phyloP scores from a whole-genome alignment of 2,329 filamentous ascomycete species.

The Bertia moriformis region DNA sequence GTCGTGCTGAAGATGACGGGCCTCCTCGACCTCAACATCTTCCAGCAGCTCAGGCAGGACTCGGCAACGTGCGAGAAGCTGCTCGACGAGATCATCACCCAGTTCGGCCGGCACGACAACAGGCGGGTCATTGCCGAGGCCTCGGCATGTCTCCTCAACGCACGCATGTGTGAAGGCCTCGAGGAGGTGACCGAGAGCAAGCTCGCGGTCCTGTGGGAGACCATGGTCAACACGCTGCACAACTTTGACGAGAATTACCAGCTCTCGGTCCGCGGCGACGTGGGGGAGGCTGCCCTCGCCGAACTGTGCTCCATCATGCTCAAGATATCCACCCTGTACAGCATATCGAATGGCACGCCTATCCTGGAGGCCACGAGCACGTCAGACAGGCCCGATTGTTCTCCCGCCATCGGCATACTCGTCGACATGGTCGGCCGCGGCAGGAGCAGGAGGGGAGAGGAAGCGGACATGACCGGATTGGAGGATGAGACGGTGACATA shows the following conservation, averaged over 20 bases:
- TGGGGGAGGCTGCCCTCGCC: slow-evolving; percentile 49
- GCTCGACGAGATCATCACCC: slow-evolving; percentile 81
- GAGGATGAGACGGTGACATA: slow-evolving; percentile 68
- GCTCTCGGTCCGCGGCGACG: slow-evolving; percentile 55
- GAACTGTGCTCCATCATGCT: slow-evolving; percentile 61
- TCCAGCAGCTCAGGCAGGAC: slow-evolving; percentile 78
- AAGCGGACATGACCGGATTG: slow-evolving; percentile 57
- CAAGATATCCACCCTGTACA: slow-evolving; percentile 68
- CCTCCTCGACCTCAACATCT: slow-evolving; percentile 71
- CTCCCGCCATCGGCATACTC: slow-evolving; percentile 52
- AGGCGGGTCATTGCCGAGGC: slow-evolving; percentile 74
- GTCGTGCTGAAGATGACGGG: slow-evolving; percentile 76
- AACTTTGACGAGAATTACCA: slow-evolving; percentile 58
- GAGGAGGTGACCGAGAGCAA: slow-evolving; percentile 74
- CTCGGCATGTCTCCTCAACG: slow-evolving; percentile 67
- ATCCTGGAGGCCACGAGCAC: slow-evolving; percentile 51
- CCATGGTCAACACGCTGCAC: slow-evolving; percentile 58
- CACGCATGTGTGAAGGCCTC: slow-evolving; percentile 73
- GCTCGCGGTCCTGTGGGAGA: slow-evolving; percentile 73
- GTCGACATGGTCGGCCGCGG: slow-evolving; percentile 62
- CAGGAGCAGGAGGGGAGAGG: slow-evolving; percentile 48
- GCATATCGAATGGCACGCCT: slow-evolving; percentile 64
- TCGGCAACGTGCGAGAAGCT: slow-evolving; percentile 66
- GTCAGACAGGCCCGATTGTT: slow-evolving; percentile 29
- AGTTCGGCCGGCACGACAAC: slow-evolving; percentile 86